Base-by-base conservation (phyloP, 345 rosid genomes). In the Stellera chamaejasme region DNA sequence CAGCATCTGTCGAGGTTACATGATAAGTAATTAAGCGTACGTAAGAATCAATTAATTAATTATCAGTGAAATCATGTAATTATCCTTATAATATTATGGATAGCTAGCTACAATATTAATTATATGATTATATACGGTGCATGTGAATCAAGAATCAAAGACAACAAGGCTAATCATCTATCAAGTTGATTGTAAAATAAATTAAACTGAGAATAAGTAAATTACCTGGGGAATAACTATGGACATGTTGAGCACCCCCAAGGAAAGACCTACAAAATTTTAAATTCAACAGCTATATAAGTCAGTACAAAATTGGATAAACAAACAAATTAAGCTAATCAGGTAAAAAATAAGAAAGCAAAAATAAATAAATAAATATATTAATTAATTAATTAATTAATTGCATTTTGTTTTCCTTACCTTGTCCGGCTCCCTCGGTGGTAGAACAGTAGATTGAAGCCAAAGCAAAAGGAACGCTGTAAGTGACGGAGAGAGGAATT, bases 401-500 rank as follows among this genome's bases (percentile, higher is more conserved):
- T 51, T 50, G 43, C 14, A 32, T 55, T 39, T 16, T 51, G 48
- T 14, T 39, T 54, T 62, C 13, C 19, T 48, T 68, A 81, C 98
- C 98, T 92, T 92, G 98, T 60, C 98, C 98, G 13, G 85, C 95
- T 46, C 84, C 39, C 39, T 32, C 84, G 4, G 89, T 23, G 19
- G 54, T 50, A 42, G 63, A 64, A 16, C 79, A 86, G 59, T 76
- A 92, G 48, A 86, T 92, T 49, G 99, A 93, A 45, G 99, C 96
- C 79, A 93, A 46, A 65, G 99, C 99, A 68, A 84, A 92, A 6
- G 98, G 98, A 50, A 92, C 70, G 51, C 95, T 92, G 60, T 39
- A 88, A 41, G 90, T 89, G 48, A 88, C 97, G 27, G 97, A 79
- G 32, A 65, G 84, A 8, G 99, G 99, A 36, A 93, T 70, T 11